Evolutionary conservation across 2,329 filamentous ascomycete species (phyloP), one percentile per base, ranked within the genome.

Genomic region (Claviceps fusiformis): DNA sequence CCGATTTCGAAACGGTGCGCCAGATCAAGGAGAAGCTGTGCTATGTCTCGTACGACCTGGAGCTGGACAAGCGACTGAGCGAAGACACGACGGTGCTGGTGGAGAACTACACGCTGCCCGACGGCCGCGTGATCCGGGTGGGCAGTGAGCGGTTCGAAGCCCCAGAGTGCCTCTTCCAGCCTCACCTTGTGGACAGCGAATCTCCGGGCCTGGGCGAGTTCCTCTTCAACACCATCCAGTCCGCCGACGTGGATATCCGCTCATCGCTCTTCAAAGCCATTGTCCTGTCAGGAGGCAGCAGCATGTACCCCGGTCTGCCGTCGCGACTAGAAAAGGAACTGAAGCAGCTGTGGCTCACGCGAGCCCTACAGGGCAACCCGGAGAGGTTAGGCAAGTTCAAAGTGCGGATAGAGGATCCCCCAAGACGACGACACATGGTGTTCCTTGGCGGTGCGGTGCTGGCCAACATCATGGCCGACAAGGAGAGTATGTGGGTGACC

Each of bases 21-120:
- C 92, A 97, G 71, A 97, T 98, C 77, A 98, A 98, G 76, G 93
- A 98, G 79, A 98, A 98, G 79, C 86, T 98, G 53, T 97, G 93
- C 79, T 98, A 98, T 70, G 92, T 98, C 56, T 96, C 91, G 13
- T 98, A 97, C 76, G 93, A 98, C 70, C 81, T 98, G 56, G 90
- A 95, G 72, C 79, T 98, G 55, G 93, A 98, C 77, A 91, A 97
- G 75, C 85, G 88, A 63, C 82, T 98, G 60, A 95, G 89, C 66
- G 93, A 98, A 74, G 93, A 98, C 65, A 98, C 93, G 17, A 98
- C 93, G 1, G 90, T 96, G 9, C 77, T 98, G 55, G 93, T 98
- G 11, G 93, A 98, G 73, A 95, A 89, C 68, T 98, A 98, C 76
- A 98, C 93, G 1, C 79, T 98, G 10, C 93, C 93, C 37, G 93